phyloP scores from a whole-genome alignment of 305 asterid genomes.

The Salvia sclarea region DNA sequence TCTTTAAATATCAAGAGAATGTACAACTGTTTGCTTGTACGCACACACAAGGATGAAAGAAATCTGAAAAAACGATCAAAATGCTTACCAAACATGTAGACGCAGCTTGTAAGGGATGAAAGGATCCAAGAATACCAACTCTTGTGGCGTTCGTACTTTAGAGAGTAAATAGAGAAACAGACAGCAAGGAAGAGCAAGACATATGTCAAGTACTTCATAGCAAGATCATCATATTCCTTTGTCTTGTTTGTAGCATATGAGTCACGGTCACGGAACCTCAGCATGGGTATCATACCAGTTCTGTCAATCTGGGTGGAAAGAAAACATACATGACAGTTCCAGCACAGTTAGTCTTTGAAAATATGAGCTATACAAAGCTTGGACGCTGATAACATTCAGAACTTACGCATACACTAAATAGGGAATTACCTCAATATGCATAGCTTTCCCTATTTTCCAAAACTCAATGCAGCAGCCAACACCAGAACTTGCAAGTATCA shows the following conservation, averaged over 20 bases:
- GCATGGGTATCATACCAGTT: conserved; percentile 84
- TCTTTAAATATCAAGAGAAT: neutral
- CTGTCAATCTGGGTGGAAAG: conserved; percentile 71
- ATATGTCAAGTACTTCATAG: conserved; percentile 94
- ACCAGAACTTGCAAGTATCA: conserved; percentile 99
- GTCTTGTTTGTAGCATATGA: conserved; percentile 94
- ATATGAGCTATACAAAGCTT: neutral
- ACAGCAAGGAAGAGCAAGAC: conserved; percentile 73
- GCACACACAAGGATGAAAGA: neutral
- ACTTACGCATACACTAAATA: conserved; percentile 8
- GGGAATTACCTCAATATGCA: conserved; percentile 87
- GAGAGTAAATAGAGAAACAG: conserved; percentile 81
- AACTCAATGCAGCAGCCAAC: conserved; percentile 97
- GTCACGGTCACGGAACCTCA: conserved; percentile 94
- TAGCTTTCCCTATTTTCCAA: conserved; percentile 99
- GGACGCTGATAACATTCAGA: conserved; percentile 17
- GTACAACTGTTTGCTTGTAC: neutral
- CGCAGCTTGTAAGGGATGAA: conserved; percentile 94
- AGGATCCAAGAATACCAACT: conserved; percentile 99
- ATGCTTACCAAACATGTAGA: conserved; percentile 93
- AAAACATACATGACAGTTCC: conserved; percentile 9
- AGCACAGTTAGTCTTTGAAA: neutral
- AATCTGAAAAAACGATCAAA: conserved; percentile 15
- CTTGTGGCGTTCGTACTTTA: conserved; percentile 89
- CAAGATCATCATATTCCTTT: conserved; percentile 95